phyloP scores from a whole-genome alignment of 495 filamentous ascomycete species.

The Penicillium chermesinum region DNA sequence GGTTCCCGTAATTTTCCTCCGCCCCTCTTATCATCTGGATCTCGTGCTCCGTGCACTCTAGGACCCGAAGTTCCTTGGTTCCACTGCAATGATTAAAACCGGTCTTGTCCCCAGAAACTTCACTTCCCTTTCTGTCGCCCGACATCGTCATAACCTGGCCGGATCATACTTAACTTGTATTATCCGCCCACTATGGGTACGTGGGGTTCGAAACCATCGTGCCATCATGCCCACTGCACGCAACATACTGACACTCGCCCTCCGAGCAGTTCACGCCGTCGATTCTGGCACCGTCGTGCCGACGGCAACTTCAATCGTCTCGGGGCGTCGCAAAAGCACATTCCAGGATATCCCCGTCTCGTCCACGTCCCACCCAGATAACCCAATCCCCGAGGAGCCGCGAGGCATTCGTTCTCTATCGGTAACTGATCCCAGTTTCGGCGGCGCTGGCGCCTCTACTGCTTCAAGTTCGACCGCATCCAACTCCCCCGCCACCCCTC shows the following conservation, averaged over 20 bases:
- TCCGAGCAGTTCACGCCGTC: constrained; percentile 33
- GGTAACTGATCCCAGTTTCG: constrained; percentile 38
- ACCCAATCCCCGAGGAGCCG: constrained; percentile 54
- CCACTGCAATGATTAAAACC: constrained; percentile 19
- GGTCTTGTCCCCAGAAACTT: constrained; percentile 16
- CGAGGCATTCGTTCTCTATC: constrained; percentile 37
- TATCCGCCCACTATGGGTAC: constrained; percentile 13
- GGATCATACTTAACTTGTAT: neutral
- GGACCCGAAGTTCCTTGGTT: neutral
- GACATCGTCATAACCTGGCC: neutral
- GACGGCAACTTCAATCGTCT: constrained; percentile 20
- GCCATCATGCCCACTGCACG: neutral
- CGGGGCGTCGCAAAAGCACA: constrained; percentile 24
- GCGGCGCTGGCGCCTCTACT: constrained; percentile 35
- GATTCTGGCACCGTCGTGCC: constrained; percentile 20
- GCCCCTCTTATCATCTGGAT: neutral
- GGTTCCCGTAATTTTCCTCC: constrained; percentile 14
- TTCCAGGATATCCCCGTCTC: constrained; percentile 38
- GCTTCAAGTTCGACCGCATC: constrained; percentile 34
- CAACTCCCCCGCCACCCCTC: constrained; percentile 43
- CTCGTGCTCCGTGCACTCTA: neutral
- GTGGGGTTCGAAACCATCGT: constrained; percentile 4
- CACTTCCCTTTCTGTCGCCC: neutral
- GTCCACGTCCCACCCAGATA: constrained; percentile 49
- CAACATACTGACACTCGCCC: neutral